Evolutionary conservation across 768 basidiomycete species (phyloP), one percentile per base, ranked within the genome.

Genomic region (Trametes sanguinea): DNA sequence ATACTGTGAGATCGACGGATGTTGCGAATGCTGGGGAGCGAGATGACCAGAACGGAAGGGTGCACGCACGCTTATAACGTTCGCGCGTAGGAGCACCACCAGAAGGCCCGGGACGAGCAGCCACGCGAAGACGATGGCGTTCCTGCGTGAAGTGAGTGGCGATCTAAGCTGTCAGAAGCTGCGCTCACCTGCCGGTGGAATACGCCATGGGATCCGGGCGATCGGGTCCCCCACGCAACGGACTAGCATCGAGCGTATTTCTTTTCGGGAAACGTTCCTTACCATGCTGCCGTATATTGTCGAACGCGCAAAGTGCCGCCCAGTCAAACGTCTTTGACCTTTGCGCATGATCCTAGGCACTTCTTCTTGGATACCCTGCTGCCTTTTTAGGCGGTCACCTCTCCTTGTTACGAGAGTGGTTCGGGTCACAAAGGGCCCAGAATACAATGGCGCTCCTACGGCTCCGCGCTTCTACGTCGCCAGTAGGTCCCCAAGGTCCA

Each of bases 91-190:
- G 22, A 22, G 22, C 22, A 14, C 13, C 37, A 13, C 47, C 17
- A 16, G 39, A 57, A 50, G 11, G 16, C 14, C 27, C 48, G 30
- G 11, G 48, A 29, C 13, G 29, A 32, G 48, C 48, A 32, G 17
- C 45, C 22, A 17, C 27, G 47, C 17, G 14, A 27, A 35, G 30
- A 51, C 32, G 40, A 44, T 22, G 57, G 32, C n/a, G 42, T 6
- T 51, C 14, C 50, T 37, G 42, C 50, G 57, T 59, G 57, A 59
- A 59, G 33, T 44, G 50, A 35, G 57, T 51, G 57, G 57, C 51
- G 57, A 59, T 52, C 57, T 59, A 40, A 33, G 57, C 57, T 44
- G 57, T 59, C 57, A 54, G 32, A 43, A n/a, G 14, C 42, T 11
- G 17, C 50, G 37, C 50, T 54, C 37, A 50, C 40, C 35, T 51